phyloP scores from a whole-genome alignment of 2,329 filamentous ascomycete species.

The Graphiopsis chlorocephala region DNA sequence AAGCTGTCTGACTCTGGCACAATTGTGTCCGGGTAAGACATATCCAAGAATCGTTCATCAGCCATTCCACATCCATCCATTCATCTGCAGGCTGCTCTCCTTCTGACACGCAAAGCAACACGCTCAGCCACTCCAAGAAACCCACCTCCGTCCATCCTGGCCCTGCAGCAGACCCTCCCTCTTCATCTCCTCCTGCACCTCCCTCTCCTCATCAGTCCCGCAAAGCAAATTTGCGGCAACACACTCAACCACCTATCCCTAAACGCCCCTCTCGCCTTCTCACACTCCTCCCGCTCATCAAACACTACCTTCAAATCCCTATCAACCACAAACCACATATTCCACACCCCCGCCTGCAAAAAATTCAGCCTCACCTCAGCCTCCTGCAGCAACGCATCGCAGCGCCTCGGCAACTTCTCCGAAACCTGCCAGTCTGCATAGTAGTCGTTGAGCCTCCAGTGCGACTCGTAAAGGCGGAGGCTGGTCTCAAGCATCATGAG shows the following conservation, averaged over 20 bases:
- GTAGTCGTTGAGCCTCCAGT: not conserved
- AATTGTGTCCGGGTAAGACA: not conserved
- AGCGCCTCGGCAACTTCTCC: not conserved
- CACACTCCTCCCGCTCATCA: not conserved
- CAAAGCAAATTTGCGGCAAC: slow-evolving; percentile 8
- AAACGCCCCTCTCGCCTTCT: not conserved
- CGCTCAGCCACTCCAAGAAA: not conserved
- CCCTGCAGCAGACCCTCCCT: not conserved
- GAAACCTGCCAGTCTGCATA: not conserved
- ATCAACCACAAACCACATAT: not conserved
- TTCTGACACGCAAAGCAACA: too few species aligned
- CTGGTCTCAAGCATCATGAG: too few species aligned
- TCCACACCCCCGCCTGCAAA: slow-evolving; percentile 3
- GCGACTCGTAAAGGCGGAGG: slow-evolving; percentile 1
- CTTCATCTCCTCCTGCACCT: not conserved
- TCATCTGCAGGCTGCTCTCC: not conserved
- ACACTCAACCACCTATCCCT: not conserved
- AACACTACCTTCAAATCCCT: not conserved
- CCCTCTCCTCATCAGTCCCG: not conserved
- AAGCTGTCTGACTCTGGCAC: not conserved
- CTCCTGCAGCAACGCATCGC: slow-evolving; percentile 8
- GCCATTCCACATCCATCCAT: not conserved
- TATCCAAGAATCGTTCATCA: not conserved
- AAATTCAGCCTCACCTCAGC: slow-evolving; percentile 4
- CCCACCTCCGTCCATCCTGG: not conserved